Evolutionary conservation across 2,329 filamentous ascomycete species (phyloP).

Genomic region (Pseudocercospora fuligena): DNA sequence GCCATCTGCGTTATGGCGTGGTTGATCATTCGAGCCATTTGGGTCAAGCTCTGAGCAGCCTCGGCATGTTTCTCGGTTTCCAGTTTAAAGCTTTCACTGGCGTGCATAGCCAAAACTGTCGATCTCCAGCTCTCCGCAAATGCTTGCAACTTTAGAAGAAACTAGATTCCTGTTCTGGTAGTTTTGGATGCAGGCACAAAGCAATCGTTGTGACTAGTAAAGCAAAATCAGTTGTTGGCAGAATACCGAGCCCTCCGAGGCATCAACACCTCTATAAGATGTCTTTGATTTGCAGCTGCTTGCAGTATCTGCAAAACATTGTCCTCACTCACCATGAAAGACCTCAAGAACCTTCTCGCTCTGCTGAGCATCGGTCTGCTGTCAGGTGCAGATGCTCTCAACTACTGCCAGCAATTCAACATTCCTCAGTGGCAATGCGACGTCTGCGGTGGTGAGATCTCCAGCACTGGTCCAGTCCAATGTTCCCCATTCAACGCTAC

Average conservation of each 20-base stretch:
- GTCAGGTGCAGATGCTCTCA: background rate
- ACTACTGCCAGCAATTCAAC: slow-evolving; percentile 1
- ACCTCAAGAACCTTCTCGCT: background rate
- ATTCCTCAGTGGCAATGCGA: slow-evolving; percentile 11
- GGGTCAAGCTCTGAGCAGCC: background rate
- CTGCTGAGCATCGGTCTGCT: background rate
- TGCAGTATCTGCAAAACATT: background rate
- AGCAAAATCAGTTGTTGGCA: background rate
- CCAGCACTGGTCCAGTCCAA: slow-evolving; percentile 5
- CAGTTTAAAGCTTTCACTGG: background rate
- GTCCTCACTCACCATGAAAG: background rate
- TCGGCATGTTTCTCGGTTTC: background rate
- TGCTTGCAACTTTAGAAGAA: background rate
- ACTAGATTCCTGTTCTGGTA: background rate
- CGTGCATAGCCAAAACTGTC: background rate
- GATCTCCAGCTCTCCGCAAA: background rate
- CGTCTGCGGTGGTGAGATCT: slow-evolving; percentile 5
- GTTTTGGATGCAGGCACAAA: background rate
- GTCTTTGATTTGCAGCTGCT: background rate
- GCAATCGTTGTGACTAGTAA: background rate
- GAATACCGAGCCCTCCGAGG: background rate
- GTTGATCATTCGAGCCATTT: background rate
- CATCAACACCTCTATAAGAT: background rate
- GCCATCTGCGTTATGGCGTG: background rate
- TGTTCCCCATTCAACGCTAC: slow-evolving; percentile 11